Conservation (phyloP, 1,139 yeast species). For the Taphrina confusa region DNA sequence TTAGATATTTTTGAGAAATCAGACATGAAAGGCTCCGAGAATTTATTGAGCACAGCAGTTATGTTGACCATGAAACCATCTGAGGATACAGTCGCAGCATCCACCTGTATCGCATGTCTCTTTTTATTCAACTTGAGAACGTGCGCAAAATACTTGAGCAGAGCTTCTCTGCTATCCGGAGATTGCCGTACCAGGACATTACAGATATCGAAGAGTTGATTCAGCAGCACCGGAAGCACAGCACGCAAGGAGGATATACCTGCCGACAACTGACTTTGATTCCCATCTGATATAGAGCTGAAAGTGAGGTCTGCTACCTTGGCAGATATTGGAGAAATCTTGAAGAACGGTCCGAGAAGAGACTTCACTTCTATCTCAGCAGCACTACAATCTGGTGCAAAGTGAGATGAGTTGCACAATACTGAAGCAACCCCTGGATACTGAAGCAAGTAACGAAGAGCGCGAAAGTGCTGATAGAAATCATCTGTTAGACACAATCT, state of each 20-base stretch:
- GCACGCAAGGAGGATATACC: slow-evolving; percentile 17
- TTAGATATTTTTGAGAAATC: slow-evolving; percentile 71
- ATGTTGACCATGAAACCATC: slow-evolving; percentile 84
- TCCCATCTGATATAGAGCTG: slow-evolving; percentile 42
- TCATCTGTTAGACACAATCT: slow-evolving; percentile 44
- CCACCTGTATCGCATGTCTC: slow-evolving; percentile 83
- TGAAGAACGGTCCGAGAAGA: slow-evolving; percentile 72
- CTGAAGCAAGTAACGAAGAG: slow-evolving; percentile 11
- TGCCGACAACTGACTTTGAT: slow-evolving; percentile 36
- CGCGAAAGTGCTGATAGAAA: slow-evolving; percentile 44
- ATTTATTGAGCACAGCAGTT: slow-evolving; percentile 62
- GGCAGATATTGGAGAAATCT: slow-evolving; percentile 70
- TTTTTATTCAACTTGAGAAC: slow-evolving; percentile 79
- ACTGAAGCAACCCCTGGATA: slow-evolving; percentile 56
- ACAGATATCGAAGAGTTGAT: slow-evolving; percentile 60
- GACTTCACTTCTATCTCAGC: slow-evolving; percentile 62
- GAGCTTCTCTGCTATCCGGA: slow-evolving; percentile 59
- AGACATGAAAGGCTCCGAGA: slow-evolving; percentile 76
- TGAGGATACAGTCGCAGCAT: slow-evolving; percentile 64
- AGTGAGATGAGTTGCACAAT: slow-evolving; percentile 34
- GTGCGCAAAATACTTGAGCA: slow-evolving; percentile 68
- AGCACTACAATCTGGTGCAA: slow-evolving; percentile 49
- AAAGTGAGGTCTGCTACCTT: slow-evolving; percentile 41
- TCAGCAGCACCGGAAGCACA: slow-evolving; percentile 28
- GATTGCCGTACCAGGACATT: slow-evolving; percentile 81